Conservation (phyloP, 495 filamentous ascomycete genomes). For the Darksidea phi region DNA sequence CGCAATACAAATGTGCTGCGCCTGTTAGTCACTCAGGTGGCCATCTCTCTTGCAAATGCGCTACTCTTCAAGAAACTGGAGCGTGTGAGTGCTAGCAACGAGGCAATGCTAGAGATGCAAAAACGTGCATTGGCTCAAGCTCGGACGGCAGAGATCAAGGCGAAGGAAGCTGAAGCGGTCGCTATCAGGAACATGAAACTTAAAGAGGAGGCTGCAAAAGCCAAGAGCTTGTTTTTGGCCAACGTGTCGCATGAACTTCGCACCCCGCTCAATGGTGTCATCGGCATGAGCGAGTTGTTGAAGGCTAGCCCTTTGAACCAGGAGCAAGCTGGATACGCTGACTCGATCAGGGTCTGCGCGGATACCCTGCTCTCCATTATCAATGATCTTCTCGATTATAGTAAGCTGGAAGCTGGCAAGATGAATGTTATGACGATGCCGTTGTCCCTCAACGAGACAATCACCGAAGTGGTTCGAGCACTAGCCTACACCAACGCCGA, state of each 20-base stretch:
- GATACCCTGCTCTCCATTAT: constrained; percentile 90
- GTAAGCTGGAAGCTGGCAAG: constrained; percentile 90
- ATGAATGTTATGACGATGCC: constrained; percentile 90
- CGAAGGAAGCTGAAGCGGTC: constrained; percentile 75
- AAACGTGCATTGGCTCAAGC: constrained; percentile 78
- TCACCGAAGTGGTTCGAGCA: constrained; percentile 82
- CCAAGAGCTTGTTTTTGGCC: constrained; percentile 88
- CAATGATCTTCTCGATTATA: constrained; percentile 93
- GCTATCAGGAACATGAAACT: constrained; percentile 84
- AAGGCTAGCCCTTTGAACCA: constrained; percentile 72
- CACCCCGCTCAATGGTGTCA: constrained; percentile 84
- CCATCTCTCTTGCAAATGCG: constrained; percentile 85
- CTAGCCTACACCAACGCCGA: constrained; percentile 81
- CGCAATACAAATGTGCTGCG: constrained; percentile 82
- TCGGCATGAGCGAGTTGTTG: constrained; percentile 84
- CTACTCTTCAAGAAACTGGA: constrained; percentile 71
- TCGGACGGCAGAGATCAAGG: constrained; percentile 76
- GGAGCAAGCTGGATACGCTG: constrained; percentile 88
- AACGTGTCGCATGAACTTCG: constrained; percentile 83
- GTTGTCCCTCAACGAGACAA: constrained; percentile 80
- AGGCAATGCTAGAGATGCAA: constrained; percentile 83
- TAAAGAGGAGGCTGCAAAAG: constrained; percentile 86
- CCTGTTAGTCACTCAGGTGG: constrained; percentile 83
- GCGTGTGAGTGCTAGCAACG: constrained; percentile 58
- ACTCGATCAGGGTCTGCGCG: constrained; percentile 86